Percentiles rank a stretch among this genome's conserved stretches.
These are phyloP conservation scores for Oryza nivara DNA, from an alignment of 176 grass and related monocot species.

Conservation along the genomic window DNA sequence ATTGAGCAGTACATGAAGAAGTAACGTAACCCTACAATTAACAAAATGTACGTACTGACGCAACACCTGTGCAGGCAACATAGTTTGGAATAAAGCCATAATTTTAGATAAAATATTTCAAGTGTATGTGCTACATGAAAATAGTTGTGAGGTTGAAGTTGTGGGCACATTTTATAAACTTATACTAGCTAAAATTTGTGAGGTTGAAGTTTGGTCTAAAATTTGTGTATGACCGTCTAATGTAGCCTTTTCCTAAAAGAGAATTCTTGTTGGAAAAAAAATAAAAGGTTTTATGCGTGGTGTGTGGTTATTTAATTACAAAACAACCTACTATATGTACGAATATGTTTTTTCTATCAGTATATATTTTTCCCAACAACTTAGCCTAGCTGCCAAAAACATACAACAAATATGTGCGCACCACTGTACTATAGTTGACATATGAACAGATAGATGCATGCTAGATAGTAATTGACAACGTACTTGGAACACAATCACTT, in stretches of 20 bases:
- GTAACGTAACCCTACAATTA: background rate
- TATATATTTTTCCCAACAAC: background rate
- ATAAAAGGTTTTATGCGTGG: no score
- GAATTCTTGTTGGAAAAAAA: no score
- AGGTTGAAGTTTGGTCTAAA: background rate
- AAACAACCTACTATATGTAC: no score
- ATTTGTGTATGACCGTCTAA: no score
- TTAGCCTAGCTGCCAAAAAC: constrained; percentile 32
- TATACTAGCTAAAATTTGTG: background rate
- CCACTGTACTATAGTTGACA: constrained; percentile 29
- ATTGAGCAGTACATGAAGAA: background rate
- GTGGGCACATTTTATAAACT: background rate
- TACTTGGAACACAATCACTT: constrained; percentile 7
- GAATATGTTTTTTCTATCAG: no score
- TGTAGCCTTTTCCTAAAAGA: no score
- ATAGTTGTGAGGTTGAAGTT: background rate
- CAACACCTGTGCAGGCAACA: background rate
- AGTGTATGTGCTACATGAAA: background rate
- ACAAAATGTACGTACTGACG: background rate
- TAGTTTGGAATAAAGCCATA: background rate
- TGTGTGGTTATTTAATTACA: no score
- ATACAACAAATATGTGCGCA: constrained; percentile 29
- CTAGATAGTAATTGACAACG: constrained; percentile 32
- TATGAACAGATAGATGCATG: constrained; percentile 42
- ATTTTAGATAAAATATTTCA: background rate